Evolutionary conservation across 2,329 filamentous ascomycete species (phyloP).

Genomic region (Lasiodiplodia gonubiensis): DNA sequence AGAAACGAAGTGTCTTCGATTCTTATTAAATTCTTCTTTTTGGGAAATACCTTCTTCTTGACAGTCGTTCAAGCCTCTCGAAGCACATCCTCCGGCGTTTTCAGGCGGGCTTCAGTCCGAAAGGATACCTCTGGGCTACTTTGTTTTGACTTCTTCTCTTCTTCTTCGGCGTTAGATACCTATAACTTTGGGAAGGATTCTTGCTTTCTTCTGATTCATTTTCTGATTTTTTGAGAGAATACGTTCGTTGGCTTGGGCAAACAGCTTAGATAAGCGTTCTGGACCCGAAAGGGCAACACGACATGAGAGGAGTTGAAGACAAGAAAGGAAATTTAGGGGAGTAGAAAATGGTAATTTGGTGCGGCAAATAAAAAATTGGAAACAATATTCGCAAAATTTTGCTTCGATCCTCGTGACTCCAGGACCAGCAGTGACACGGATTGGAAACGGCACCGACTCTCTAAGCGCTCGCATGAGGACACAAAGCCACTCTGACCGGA

Average conservation of each 20-base stretch:
- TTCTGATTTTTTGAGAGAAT: neutral
- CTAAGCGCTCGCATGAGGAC: constrained; percentile 3
- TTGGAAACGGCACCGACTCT: neutral
- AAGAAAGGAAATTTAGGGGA: neutral
- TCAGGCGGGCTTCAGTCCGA: neutral
- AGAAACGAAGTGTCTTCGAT: constrained; percentile 6
- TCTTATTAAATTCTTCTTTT: constrained; percentile 18
- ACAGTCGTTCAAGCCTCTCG: constrained; percentile 9
- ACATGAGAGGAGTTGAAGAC: neutral
- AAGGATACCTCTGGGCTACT: neutral
- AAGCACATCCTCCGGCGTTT: constrained; percentile 19
- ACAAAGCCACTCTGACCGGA: neutral
- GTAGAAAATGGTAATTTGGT: constrained; percentile 15
- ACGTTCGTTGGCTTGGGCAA: constrained; percentile 11
- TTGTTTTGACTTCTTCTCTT: neutral
- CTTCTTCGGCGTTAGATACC: constrained; percentile 22
- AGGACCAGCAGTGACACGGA: neutral
- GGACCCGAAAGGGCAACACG: neutral
- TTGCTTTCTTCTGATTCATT: neutral
- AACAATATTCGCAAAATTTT: neutral
- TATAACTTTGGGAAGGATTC: neutral
- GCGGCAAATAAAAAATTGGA: constrained; percentile 9
- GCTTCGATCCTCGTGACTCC: neutral
- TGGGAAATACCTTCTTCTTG: constrained; percentile 10
- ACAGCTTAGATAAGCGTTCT: neutral